Evolutionary conservation across 2,329 filamentous ascomycete genomes (phyloP), one percentile per base, ranked within the genome.

Genomic region (Ophiognomonia clavigignenti-juglandacearum): DNA sequence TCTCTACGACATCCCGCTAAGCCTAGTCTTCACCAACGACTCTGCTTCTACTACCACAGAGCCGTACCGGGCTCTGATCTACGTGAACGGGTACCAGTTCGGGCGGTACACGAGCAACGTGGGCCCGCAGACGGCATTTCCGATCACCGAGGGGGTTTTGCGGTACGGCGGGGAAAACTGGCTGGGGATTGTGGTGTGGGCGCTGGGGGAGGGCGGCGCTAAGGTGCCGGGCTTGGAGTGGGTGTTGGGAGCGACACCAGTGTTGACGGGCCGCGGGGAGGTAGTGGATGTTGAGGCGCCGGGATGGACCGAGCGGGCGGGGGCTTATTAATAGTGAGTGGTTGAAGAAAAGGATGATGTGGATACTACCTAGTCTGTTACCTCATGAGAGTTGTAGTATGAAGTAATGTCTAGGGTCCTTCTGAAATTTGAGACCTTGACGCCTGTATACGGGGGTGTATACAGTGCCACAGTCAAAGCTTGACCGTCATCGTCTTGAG

Each of bases 61-160:
- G 1, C 53, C 54, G 3, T 83, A 82, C 54, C 70, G 83, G 26
- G 76, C 68, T 2, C 78, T 84, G 64, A 60, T 88, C 6, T 88
- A 75, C 55, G 76, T 88, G 40, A 88, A 88, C 56, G 84, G 85
- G 2, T 88, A 80, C 64, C 83, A 87, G 64, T 86, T 79, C 50
- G 67, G 68, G 42, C 65, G 66, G 54, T 66, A 60, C 38, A 63
- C 78, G 4, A 80, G 77, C 56, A 83, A 87, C 54, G 67, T 88
- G 19, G 85, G 85, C 0, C 85, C 85, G 4, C 83, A 88, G 67
- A 77, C 73, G 0, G 69, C 63, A 4, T 88, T 80, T 64, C 83
- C 83, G 4, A 77, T 88, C 7, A 84, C 85, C 0, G 75, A 85
- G 64, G 83, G 83, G 19, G 66, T 88, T 24, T 65, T 86, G 53